These are phyloP conservation scores for Candida silvicultrix DNA, from an alignment of 805 yeast genomes.

Conservation along the genomic window DNA sequence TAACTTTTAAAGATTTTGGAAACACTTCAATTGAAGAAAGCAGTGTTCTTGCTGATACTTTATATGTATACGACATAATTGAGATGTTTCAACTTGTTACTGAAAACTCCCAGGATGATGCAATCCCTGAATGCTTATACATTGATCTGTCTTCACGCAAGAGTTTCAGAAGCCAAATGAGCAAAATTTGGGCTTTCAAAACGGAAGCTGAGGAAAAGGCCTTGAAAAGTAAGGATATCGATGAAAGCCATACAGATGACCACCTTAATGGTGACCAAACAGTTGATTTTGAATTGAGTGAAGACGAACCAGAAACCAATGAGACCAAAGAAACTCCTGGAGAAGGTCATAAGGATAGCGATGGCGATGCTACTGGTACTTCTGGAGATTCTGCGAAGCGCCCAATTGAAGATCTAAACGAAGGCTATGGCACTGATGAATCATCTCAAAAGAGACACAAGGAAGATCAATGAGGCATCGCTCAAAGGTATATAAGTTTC, in stretches of 20 bases:
- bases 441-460: not conserved
- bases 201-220: not conserved
- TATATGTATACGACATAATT: slow-evolving; percentile 13
- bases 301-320: slow-evolving; percentile 1
- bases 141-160: slow-evolving; percentile 9
- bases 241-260: not conserved
- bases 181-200: slow-evolving; percentile 6
- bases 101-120: slow-evolving; percentile 1
- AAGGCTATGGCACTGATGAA: not conserved
- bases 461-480: not conserved
- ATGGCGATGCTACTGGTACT: not conserved
- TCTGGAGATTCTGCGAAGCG: not conserved
- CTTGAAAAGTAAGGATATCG: not conserved
- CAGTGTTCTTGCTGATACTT: slow-evolving; percentile 11
- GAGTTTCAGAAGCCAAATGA: slow-evolving; percentile 10
- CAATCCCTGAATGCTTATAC: slow-evolving; percentile 7
- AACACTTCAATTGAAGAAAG: slow-evolving; percentile 11
- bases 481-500: no score
- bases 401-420: not conserved
- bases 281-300: slow-evolving; percentile 1
- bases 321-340: not conserved
- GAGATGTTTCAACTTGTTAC: slow-evolving; percentile 8
- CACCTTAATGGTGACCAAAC: not conserved
- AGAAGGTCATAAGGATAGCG: not conserved
- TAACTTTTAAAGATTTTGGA: slow-evolving; percentile 16